A percentile compares a stretch with the other conserved stretches of the same genome.
Evolutionary conservation across 371 early-diverging fungal genomes (phyloP).

Genomic region (Parasitella parasitica): DNA sequence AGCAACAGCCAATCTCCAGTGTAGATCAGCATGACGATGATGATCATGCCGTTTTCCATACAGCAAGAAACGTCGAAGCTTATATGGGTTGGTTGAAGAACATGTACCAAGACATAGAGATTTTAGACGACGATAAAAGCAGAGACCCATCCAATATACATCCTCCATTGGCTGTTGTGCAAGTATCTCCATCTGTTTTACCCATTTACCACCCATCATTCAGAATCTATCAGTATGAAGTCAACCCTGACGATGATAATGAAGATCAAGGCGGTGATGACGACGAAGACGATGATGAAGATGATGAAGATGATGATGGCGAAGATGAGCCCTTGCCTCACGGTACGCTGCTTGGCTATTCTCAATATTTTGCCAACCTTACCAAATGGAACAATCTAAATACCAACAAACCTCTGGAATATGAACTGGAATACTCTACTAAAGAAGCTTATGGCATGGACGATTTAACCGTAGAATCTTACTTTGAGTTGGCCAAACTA

Average conservation of each 20-base stretch:
- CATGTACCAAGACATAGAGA: conserved; percentile 32
- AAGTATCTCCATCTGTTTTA: conserved; percentile 73
- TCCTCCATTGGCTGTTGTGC: conserved; percentile 48
- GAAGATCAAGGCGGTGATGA: conserved; percentile 5
- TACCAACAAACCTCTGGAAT: conserved; percentile 22
- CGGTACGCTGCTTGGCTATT: conserved; percentile 32
- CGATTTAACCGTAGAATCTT: conserved; percentile 57
- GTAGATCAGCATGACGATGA: neutral
- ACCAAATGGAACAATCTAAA: conserved; percentile 39
- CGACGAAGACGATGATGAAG: conserved; percentile 8
- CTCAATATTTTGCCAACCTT: conserved; percentile 42
- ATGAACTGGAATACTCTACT: conserved; percentile 60
- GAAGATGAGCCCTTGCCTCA: conserved; percentile 10
- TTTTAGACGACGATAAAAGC: conserved; percentile 9
- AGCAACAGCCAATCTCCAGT: neutral
- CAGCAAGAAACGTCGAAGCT: conserved; percentile 25
- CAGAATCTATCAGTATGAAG: conserved; percentile 65
- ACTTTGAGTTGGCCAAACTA: conserved; percentile 46
- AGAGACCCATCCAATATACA: conserved; percentile 1
- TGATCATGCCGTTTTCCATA: conserved; percentile 15
- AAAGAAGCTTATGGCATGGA: conserved; percentile 60
- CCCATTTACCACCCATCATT: conserved; percentile 75
- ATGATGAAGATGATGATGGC: conserved; percentile 9
- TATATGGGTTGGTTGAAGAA: conserved; percentile 35
- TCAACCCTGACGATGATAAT: conserved; percentile 16